Conservation (phyloP, 192 early-diverging fungal genomes). For the Phlyctochytrium planicorne region DNA sequence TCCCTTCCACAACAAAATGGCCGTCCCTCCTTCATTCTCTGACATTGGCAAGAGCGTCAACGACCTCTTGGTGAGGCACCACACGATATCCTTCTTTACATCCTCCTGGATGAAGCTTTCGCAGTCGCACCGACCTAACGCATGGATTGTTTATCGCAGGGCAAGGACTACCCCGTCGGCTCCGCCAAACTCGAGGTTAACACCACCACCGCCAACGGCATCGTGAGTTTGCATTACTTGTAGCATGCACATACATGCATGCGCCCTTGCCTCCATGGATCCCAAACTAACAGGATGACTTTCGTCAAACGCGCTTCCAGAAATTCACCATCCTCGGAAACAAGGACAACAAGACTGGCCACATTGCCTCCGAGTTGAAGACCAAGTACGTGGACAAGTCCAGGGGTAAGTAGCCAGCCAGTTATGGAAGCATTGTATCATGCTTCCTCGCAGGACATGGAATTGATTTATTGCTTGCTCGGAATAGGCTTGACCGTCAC, state of each 20-base stretch:
- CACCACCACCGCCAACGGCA: slow-evolving; percentile 93
- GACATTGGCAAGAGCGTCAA: slow-evolving; percentile 94
- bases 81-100: too few relatives aligned
- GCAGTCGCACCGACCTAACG: too few relatives aligned
- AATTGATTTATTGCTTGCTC: too few relatives aligned
- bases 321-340: slow-evolving; percentile 92
- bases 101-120: too few relatives aligned
- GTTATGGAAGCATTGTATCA: background rate
- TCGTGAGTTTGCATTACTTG: slow-evolving; percentile 67
- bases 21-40: slow-evolving; percentile 84
- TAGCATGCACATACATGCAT: background rate
- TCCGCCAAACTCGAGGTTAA: slow-evolving; percentile 95
- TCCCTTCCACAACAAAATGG: slow-evolving; percentile 26
- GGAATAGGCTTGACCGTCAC: slow-evolving; percentile 80
- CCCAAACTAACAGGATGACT: slow-evolving; percentile 6
- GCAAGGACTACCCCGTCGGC: slow-evolving; percentile 96
- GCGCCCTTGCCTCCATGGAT: too few relatives aligned
- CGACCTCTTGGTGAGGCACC: slow-evolving; percentile 69
- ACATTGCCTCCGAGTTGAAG: slow-evolving; percentile 95
- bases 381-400: slow-evolving; percentile 95
- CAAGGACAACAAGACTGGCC: slow-evolving; percentile 94
- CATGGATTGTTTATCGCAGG: slow-evolving; percentile 4
- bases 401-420: slow-evolving; percentile 67
- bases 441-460: too few relatives aligned
- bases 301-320: slow-evolving; percentile 38